Base-by-base conservation (phyloP, 495 filamentous ascomycete species). In the Articulospora tetracladia region DNA sequence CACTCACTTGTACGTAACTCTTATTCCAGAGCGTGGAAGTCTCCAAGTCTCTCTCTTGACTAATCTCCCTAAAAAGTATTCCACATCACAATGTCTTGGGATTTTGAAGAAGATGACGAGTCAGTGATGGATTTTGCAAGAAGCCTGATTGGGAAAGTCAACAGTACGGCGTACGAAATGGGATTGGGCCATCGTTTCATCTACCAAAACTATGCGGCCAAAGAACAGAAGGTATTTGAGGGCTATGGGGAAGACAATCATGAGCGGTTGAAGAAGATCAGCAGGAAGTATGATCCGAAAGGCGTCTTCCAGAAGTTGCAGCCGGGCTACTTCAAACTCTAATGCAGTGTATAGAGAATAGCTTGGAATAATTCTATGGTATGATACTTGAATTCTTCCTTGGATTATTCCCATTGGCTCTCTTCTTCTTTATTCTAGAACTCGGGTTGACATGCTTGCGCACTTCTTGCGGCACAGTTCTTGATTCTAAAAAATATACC, bases 241-340 rank as follows among this genome's bases (percentile, higher is more conserved):
- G 66, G 75, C 19, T 81, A 80, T 61, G 79, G 79, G 0, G 13
- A 58, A 32, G 66, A 55, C 8, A 79, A 75, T 47, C 23, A 63
- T 26, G 59, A 59, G 1, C 65, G 55, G 20, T 63, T 82, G 11
- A 70, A 60, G 58, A 20, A 22, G 41, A 63, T 75, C 17, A 69
- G 75, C 3, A 60, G 66, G 44, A 72, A 73, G 46, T 79, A 70
- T 32, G 79, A 82, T 61, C 73, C 76, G 0, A n/a, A 58, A 13
- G 68, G 67, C 3, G 61, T 60, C 6, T 62, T 57, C n/a, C 15
- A 19, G 30, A 58, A 25, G 23, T 46, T 62, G 7, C 28, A 52
- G 44, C 53, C 44, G 1, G 60, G 60, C 6, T 10, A 24, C 20
- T 55, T 55, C 53, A 55, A 55, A 17, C 15, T 55, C 19, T 41